Evolutionary conservation across 176 grass and related monocot genomes (phyloP).

Genomic region (Raddia guianensis): DNA sequence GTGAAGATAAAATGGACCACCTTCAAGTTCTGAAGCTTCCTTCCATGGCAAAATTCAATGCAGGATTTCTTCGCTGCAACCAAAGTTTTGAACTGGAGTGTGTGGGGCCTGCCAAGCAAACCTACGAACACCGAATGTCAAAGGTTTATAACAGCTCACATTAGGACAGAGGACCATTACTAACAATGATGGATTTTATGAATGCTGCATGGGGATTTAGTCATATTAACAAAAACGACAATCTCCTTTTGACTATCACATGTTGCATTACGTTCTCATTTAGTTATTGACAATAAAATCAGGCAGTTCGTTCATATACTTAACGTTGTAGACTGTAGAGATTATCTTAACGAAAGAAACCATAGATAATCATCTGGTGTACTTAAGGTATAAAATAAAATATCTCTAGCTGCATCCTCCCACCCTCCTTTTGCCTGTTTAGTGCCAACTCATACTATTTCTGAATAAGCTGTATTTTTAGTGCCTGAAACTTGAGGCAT

Average conservation of each 20-base stretch:
- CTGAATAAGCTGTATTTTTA: not conserved
- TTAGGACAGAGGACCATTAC: not conserved
- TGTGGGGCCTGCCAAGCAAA: conserved; percentile 77
- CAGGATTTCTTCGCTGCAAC: conserved; percentile 80
- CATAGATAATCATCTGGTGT: not conserved
- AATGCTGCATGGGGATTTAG: not conserved
- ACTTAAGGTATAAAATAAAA: not conserved
- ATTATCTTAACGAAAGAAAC: not conserved
- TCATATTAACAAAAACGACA: not conserved
- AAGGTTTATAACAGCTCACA: conserved; percentile 57
- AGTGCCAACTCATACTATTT: not conserved
- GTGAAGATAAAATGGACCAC: conserved; percentile 92
- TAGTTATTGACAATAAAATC: not conserved
- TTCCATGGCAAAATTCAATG: conserved; percentile 96
- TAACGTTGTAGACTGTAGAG: not conserved
- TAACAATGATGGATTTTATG: not conserved
- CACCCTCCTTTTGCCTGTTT: not conserved
- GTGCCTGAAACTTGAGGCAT: conserved; percentile 10
- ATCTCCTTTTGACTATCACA: not conserved
- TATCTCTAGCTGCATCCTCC: not conserved
- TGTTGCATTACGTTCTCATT: not conserved
- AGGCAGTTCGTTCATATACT: not conserved
- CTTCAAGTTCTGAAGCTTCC: conserved; percentile 90
- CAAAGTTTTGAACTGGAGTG: conserved; percentile 72
- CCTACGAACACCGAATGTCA: conserved; percentile 59